phyloP scores from a whole-genome alignment of 495 filamentous ascomycete species.

The Penicillium ochrochloron region DNA sequence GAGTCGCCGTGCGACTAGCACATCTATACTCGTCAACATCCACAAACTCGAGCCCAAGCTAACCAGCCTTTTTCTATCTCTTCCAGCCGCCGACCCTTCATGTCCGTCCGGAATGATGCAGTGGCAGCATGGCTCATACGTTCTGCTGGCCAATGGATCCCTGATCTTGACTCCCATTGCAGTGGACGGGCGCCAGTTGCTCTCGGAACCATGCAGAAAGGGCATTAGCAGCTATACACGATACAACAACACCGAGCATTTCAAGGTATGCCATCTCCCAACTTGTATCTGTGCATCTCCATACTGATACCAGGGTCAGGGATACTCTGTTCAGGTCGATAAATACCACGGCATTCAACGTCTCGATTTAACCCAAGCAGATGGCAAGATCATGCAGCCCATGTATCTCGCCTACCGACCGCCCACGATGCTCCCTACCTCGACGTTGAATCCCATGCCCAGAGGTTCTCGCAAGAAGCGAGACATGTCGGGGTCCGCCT shows the following conservation, averaged over 20 bases:
- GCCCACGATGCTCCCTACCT: constrained; percentile 77
- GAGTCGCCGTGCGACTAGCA: constrained; percentile 31
- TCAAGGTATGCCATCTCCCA: constrained; percentile 53
- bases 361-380: constrained; percentile 67
- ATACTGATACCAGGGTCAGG: constrained; percentile 47
- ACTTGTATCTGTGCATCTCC: background rate
- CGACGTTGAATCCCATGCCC: constrained; percentile 64
- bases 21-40: background rate
- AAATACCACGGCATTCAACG: constrained; percentile 65
- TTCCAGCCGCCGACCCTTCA: constrained; percentile 60
- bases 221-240: constrained; percentile 62
- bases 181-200: constrained; percentile 73
- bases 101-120: constrained; percentile 76
- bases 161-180: constrained; percentile 65
- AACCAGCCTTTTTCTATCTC: constrained; percentile 1
- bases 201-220: constrained; percentile 68
- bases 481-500: constrained; percentile 18
- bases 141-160: constrained; percentile 58
- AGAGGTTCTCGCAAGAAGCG: constrained; percentile 27
- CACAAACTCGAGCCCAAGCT: background rate
- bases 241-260: constrained; percentile 70
- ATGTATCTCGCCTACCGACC: constrained; percentile 73
- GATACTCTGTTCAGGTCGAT: constrained; percentile 65
- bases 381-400: constrained; percentile 71
- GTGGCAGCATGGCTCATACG: constrained; percentile 76